Base-by-base conservation (phyloP, 352 stramenopile genomes). In the Pythium plurisporium region DNA sequence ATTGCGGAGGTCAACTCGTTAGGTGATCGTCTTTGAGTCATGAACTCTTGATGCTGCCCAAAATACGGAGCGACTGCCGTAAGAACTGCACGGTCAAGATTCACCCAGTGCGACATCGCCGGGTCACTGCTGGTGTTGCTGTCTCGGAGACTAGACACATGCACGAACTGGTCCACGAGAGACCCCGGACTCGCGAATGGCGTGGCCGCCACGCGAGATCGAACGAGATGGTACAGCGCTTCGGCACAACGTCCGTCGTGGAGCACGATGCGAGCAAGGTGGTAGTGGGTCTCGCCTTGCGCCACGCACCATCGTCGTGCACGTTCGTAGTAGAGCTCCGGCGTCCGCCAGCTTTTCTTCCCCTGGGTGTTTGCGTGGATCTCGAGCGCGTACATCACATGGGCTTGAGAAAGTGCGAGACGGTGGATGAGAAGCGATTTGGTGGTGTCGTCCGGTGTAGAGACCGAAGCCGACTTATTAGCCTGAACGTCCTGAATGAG, bases 401-500 rank as follows among this genome's bases (percentile, higher is more conserved):
- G 61, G 7, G 61, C 53, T 27, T 68, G 47, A 3, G 54, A 26
- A 1, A 68, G 54, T 5, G 41, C 57, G n/a, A 68, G 54, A 5
- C 61, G 54, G 17, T 68, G 61, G 1, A 68, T 22, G 10, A 68
- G 43, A n/a, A 59, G 49, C 14, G 45, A 17, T 5, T 36, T 54
- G 3, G 52, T 50, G 17, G 30, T 30, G 8, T 49, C 44, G 5
- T 33, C 10, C 2, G 31, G 6, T 8, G 40, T 49, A 5, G 55
- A 10, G 14, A 3, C 26, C 3, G 8, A 27, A 2, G 30, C 30
- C 14, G 22, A 26, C 2, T 37, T 53, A 31, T 47, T 49, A 10
- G 54, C 41, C 44, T 64, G 62, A 10, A 75, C 45, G 3, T 62
- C 38, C 23, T 64, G 58, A 37, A 64, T 62, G 15, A 75, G 44